Conservation (phyloP, 306 rosid genomes). For the Glycine latifolia region DNA sequence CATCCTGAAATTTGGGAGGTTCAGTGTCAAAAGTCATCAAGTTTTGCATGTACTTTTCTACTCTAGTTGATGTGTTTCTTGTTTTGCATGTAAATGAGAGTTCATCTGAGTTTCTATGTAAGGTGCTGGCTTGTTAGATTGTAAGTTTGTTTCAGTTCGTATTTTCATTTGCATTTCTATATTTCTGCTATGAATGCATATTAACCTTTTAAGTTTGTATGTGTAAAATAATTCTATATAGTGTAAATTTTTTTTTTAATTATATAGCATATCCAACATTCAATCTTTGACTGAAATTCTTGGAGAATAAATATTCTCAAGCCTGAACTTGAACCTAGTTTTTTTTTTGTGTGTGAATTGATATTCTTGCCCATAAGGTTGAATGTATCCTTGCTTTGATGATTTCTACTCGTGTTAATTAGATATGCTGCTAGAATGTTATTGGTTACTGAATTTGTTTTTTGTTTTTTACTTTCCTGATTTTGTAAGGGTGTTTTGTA, state of each 20-base stretch:
- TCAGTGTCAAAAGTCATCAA: neutral
- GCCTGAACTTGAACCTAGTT: too few relatives aligned
- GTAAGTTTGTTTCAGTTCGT: neutral
- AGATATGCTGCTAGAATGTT: too few relatives aligned
- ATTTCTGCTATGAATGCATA: neutral
- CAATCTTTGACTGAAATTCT: neutral
- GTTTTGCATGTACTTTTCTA: conserved; percentile 3
- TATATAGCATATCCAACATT: neutral
- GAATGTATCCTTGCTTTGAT: too few relatives aligned
- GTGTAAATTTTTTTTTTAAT: neutral
- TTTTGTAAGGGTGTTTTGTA: too few relatives aligned
- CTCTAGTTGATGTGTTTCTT: neutral
- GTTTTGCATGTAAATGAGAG: neutral
- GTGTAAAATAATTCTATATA: conserved; percentile 4
- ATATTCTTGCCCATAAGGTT: too few relatives aligned
- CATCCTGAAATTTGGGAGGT: conserved; percentile 1
- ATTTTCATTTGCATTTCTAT: neutral
- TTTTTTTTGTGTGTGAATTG: too few relatives aligned
- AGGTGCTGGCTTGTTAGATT: conserved; percentile 4
- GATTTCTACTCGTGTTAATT: too few relatives aligned
- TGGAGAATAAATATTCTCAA: too few relatives aligned
- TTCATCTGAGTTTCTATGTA: conserved; percentile 4
- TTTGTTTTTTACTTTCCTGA: too few relatives aligned
- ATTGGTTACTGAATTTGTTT: too few relatives aligned
- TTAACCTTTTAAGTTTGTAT: neutral